These are phyloP conservation scores for Benincasa hispida DNA, from an alignment of 306 rosid species.

Conservation along the genomic window DNA sequence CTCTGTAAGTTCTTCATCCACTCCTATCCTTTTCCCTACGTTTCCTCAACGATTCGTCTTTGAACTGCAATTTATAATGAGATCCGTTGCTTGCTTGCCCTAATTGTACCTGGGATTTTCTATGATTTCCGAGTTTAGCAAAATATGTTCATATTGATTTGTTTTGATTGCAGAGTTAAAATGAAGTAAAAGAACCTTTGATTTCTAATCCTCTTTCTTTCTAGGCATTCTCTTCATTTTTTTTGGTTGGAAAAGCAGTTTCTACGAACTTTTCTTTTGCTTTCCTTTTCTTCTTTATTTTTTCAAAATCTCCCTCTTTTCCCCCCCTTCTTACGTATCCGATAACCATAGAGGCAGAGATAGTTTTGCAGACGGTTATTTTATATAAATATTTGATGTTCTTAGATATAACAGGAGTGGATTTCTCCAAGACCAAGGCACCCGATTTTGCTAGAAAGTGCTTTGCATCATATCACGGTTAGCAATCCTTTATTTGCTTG, in stretches of 20 bases:
- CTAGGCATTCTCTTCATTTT: not conserved
- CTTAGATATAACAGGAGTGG: slow-evolving; percentile 36
- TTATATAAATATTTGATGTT: not conserved
- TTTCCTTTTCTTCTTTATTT: not conserved
- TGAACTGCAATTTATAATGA: not conserved
- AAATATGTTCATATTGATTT: not conserved
- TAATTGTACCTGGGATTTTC: not conserved
- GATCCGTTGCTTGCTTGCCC: not conserved
- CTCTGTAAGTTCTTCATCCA: slow-evolving; percentile 28
- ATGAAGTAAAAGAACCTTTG: not conserved
- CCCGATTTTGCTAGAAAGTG: slow-evolving; percentile 49
- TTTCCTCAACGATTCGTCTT: not conserved
- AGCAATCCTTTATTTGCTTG: slow-evolving; percentile 23
- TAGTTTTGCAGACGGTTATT: not conserved
- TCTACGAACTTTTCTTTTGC: not conserved
- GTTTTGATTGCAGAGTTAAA: not conserved
- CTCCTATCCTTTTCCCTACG: not conserved
- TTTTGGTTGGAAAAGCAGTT: not conserved
- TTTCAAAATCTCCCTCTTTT: too few species aligned
- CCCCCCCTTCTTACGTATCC: not conserved
- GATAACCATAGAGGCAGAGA: not conserved
- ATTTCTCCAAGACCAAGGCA: slow-evolving; percentile 67
- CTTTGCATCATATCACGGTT: slow-evolving; percentile 49
- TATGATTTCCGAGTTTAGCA: not conserved
- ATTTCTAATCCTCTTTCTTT: not conserved